These are phyloP conservation scores for Trichoderma sp. DNA, from an alignment of 2,329 filamentous ascomycete genomes.

Conservation along the genomic window DNA sequence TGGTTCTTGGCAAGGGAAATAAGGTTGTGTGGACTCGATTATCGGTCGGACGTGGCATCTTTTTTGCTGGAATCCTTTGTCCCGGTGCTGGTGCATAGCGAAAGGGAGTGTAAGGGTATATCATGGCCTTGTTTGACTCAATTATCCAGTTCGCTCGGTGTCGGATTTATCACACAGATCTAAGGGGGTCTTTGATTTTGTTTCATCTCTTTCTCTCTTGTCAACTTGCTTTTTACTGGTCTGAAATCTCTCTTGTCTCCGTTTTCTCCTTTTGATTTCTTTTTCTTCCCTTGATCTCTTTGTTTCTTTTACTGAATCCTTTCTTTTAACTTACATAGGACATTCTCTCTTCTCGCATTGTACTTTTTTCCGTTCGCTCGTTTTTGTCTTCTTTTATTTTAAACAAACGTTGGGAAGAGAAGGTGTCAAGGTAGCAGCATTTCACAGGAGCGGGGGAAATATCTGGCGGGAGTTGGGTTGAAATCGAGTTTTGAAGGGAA, in stretches of 20 bases:
- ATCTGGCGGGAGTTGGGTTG: conserved; percentile 13
- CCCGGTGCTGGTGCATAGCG: conserved; percentile 43
- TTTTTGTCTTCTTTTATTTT: too few relatives aligned
- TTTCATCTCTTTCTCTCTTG: conserved; percentile 21
- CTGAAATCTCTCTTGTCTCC: conserved; percentile 24
- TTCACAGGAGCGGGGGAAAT: conserved; percentile 3
- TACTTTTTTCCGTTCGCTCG: conserved; percentile 15
- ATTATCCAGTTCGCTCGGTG: conserved; percentile 31
- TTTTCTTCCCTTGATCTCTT: not conserved
- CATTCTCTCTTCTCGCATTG: conserved; percentile 11
- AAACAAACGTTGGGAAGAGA: not conserved
- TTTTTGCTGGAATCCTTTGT: conserved; percentile 43
- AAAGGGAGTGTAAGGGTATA: conserved; percentile 42
- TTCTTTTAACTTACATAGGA: conserved; percentile 2
- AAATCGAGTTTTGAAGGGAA: not conserved
- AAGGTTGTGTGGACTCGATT: conserved; percentile 23
- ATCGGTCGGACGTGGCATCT: conserved; percentile 29
- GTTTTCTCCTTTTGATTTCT: conserved; percentile 21
- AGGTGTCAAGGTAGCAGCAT: conserved; percentile 17
- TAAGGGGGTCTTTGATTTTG: conserved; percentile 17
- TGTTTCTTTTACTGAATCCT: not conserved
- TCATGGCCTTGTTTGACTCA: conserved; percentile 38
- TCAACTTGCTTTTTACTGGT: conserved; percentile 19
- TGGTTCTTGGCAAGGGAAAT: conserved; percentile 21
- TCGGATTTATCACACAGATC: conserved; percentile 22